phyloP scores from a whole-genome alignment of 129 eudicot species.

The Apium graveolens region DNA sequence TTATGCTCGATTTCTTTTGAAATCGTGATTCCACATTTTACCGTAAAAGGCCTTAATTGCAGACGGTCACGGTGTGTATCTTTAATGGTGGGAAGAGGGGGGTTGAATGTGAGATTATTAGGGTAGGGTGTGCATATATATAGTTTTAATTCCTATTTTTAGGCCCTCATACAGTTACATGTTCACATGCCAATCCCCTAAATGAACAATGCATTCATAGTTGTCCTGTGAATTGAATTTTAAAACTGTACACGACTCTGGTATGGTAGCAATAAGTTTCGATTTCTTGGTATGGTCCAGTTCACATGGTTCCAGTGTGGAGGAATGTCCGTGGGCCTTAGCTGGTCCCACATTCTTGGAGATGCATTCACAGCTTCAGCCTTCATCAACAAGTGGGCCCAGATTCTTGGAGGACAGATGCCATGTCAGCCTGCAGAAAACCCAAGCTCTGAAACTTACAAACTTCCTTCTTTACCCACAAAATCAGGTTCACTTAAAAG shows the following conservation, averaged over 20 bases:
- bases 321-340: constrained; percentile 48
- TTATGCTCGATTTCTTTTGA: no score
- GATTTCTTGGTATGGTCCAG: constrained; percentile 15
- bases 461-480: neutral
- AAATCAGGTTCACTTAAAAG: constrained; percentile 21
- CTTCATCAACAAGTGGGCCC: constrained; percentile 40
- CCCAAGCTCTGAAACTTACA: neutral
- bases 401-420: constrained; percentile 16
- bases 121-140: neutral
- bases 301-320: constrained; percentile 58
- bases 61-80: neutral
- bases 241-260: neutral
- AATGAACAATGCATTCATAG: neutral
- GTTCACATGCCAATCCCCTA: neutral
- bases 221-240: neutral
- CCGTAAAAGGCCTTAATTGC: neutral
- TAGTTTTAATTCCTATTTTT: no score
- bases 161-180: no score
- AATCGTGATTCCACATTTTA: neutral
- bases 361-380: constrained; percentile 46
- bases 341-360: constrained; percentile 59
- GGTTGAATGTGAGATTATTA: neutral
- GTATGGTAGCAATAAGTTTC: neutral
- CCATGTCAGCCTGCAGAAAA: constrained; percentile 8
- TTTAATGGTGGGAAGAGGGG: neutral